Conservation (phyloP, 2,329 filamentous ascomycete genomes). For the Chrysoporthe deuterocubensis region DNA sequence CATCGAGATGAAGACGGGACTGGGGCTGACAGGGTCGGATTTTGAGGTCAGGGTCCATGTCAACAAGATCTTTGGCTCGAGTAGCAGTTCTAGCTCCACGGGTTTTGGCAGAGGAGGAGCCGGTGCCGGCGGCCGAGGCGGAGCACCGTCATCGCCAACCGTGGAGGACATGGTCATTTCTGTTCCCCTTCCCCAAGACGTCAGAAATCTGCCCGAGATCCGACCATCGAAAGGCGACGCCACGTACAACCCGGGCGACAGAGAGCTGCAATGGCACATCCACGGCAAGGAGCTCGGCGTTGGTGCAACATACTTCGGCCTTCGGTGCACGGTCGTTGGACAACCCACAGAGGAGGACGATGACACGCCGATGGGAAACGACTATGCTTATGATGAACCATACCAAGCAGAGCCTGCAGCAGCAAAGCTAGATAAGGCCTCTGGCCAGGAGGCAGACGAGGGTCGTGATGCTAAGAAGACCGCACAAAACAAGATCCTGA, state of each 20-base stretch:
- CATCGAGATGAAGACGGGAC: conserved; percentile 78
- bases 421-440: conserved; percentile 40
- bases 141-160: conserved; percentile 61
- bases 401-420: conserved; percentile 54
- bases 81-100: conserved; percentile 37
- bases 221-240: conserved; percentile 83
- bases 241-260: conserved; percentile 74
- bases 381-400: conserved; percentile 59
- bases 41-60: conserved; percentile 85
- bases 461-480: conserved; percentile 60
- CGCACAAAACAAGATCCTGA: conserved; percentile 74
- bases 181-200: conserved; percentile 76
- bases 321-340: conserved; percentile 82
- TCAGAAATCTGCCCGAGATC: conserved; percentile 83
- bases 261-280: conserved; percentile 80
- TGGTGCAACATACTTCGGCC: conserved; percentile 68
- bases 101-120: conserved; percentile 48
- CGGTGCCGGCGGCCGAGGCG: conserved; percentile 48
- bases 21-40: conserved; percentile 76
- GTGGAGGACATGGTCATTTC: conserved; percentile 80
- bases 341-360: conserved; percentile 53
- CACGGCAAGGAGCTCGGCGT: conserved; percentile 74
- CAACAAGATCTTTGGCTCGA: conserved; percentile 63
- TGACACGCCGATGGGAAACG: conserved; percentile 50
- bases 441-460: conserved; percentile 38